Conservation (phyloP, 345 rosid species). For the Murraya paniculata region DNA sequence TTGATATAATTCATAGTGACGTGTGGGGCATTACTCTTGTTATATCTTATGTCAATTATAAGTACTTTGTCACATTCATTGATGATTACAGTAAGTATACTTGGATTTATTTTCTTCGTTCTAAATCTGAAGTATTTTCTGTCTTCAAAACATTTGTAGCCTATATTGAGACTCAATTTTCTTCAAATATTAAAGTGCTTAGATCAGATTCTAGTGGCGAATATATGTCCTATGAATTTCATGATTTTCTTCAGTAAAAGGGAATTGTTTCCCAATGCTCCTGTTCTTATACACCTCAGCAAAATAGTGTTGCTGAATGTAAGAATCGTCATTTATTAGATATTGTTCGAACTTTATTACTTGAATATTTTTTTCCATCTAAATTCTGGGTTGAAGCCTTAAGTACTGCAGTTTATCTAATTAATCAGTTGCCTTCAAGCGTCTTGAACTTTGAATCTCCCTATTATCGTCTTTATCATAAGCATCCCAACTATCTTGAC, state of each 20-base stretch:
- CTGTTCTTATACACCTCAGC: conserved; percentile 9
- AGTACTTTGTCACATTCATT: conserved; percentile 15
- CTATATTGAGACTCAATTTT: not conserved
- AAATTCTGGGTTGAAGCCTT: conserved; percentile 6
- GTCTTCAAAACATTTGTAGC: not conserved
- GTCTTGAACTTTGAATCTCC: not conserved
- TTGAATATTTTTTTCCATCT: not conserved
- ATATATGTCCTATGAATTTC: conserved; percentile 4
- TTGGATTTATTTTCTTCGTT: conserved; percentile 3
- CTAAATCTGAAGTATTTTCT: not conserved
- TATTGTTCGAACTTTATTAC: not conserved
- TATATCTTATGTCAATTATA: not conserved
- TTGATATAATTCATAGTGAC: conserved; percentile 5
- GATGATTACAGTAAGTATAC: not conserved
- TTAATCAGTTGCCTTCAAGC: not conserved
- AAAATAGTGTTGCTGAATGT: not conserved
- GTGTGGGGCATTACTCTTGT: not conserved
- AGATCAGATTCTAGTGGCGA: not conserved
- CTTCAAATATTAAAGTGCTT: not conserved
- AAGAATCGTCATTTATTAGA: conserved; percentile 20
- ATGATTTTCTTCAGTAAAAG: not conserved
- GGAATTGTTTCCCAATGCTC: conserved; percentile 7
- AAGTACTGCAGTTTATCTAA: conserved; percentile 2
- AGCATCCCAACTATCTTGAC: not conserved
- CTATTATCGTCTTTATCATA: not conserved